These are phyloP conservation scores for Aegilops bicornis DNA, from an alignment of 176 grass and related monocot genomes.

Conservation along the genomic window DNA sequence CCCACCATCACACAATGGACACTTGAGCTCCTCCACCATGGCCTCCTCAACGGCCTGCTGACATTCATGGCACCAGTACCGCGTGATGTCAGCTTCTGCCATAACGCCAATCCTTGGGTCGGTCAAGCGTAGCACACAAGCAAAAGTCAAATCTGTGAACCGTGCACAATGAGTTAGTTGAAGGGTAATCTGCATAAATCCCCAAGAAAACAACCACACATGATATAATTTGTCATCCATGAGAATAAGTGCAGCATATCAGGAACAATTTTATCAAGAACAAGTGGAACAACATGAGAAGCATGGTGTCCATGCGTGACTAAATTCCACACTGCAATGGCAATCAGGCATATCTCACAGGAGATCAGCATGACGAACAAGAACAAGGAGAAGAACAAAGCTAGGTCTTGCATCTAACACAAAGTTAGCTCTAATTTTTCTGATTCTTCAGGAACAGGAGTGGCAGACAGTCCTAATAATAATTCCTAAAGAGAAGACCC, in stretches of 20 bases:
- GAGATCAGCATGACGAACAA: slow-evolving; percentile 16
- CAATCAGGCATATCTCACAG: slow-evolving; percentile 23
- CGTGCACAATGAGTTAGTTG: not conserved
- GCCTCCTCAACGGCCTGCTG: slow-evolving; percentile 44
- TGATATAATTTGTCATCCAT: slow-evolving; percentile 15
- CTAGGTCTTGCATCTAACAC: slow-evolving; percentile 18
- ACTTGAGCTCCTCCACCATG: slow-evolving; percentile 66
- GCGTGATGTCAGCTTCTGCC: slow-evolving; percentile 50
- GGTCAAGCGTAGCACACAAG: slow-evolving; percentile 11
- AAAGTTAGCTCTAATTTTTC: not conserved
- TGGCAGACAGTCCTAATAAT: slow-evolving; percentile 3
- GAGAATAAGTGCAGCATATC: slow-evolving; percentile 3
- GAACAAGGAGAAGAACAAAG: slow-evolving; percentile 14
- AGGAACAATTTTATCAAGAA: slow-evolving; percentile 28
- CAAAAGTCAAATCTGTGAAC: slow-evolving; percentile 25
- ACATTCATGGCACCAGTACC: slow-evolving; percentile 88
- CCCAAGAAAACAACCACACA: not conserved
- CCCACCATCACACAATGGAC: slow-evolving; percentile 63
- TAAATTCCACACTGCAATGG: slow-evolving; percentile 15
- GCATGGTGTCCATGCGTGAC: slow-evolving; percentile 5
- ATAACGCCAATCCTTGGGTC: slow-evolving; percentile 39
- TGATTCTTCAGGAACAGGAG: slow-evolving; percentile 21
- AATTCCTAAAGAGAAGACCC: slow-evolving; percentile 26
- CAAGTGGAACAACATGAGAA: slow-evolving; percentile 31
- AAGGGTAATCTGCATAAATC: not conserved